phyloP scores from a whole-genome alignment of 208 protist species.

The Crithidia thermophila region DNA sequence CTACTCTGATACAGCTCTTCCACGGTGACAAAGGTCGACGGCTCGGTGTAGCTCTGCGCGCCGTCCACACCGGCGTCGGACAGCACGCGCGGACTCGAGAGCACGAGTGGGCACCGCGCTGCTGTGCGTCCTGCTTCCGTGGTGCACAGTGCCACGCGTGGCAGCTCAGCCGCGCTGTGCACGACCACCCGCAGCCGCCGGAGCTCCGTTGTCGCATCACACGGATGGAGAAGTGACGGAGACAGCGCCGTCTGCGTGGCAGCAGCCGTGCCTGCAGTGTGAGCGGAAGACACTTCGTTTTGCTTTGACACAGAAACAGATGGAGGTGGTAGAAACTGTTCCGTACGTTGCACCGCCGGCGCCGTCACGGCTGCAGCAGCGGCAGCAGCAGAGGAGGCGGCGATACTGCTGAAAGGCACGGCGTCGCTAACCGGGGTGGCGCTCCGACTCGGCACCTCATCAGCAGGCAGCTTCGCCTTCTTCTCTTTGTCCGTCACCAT shows the following conservation, averaged over 20 bases:
- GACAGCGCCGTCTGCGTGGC: not conserved
- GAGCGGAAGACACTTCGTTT: not conserved
- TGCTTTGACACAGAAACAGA: no score
- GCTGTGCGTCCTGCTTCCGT: not conserved
- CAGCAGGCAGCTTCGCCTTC: not conserved
- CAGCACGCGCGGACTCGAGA: constrained; percentile 17
- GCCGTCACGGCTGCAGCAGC: no score
- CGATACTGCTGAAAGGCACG: constrained; percentile 1
- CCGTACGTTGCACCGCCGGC: no score
- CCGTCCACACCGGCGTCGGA: constrained; percentile 14
- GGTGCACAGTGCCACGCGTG: constrained; percentile 43
- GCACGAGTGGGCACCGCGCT: constrained; percentile 15
- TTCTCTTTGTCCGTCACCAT: no score
- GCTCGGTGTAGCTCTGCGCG: constrained; percentile 40
- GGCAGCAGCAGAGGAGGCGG: not conserved
- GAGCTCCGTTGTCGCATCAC: constrained; percentile 10
- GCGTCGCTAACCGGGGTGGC: constrained; percentile 3
- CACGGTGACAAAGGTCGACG: constrained; percentile 74
- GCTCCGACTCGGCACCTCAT: not conserved
- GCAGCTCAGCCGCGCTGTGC: constrained; percentile 57
- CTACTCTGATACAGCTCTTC: constrained; percentile 72
- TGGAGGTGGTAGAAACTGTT: no score
- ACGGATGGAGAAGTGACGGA: not conserved
- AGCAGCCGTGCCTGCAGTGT: not conserved
- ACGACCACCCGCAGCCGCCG: constrained; percentile 59